Base-by-base conservation (phyloP, 768 basidiomycete species). In the Steccherinum ochraceum region DNA sequence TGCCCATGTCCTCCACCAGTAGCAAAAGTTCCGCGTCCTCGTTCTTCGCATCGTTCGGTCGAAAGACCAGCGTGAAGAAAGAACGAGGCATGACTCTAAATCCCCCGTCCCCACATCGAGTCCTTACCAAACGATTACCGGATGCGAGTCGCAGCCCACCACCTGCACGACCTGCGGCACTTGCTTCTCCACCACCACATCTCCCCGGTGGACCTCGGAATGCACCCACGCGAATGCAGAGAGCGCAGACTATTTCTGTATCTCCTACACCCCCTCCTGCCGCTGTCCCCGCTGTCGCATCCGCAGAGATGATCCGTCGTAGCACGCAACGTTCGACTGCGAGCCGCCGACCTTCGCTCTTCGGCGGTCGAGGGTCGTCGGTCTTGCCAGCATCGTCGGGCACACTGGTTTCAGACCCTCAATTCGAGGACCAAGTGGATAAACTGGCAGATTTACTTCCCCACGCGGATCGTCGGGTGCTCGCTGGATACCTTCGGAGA, bases 121-220 rank as follows among this genome's bases (percentile, higher is more conserved):
- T 64, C 3, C 63, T 76, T 4, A 65, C 65, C 13, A 78, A 69
- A 56, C 67, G 59, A 66, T 70, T 0, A 68, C 72, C 1, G 56
- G 62, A 40, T 56, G 57, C 13, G 62, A 66, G 12, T 60, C 64
- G 41, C 60, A 67, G 57, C 23, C 56, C 62, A 11, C 21, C 50
- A 64, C 72, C 50, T 40, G 69, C 48, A 63, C 55, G 46, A 46
- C 62, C 41, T 10, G n/a, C 18, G 10, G 7, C 5, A 43, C 18
- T 18, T 5, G 41, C 21, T 19, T 5, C 21, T n/a, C 21, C 41
- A 43, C 41, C 72, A 10, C 85, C 84, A 10, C 70, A 76, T 2
- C 76, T 86, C 2, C 86, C 84, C 1, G 85, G 87, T 39, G 88
- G 88, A 4, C 87, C 88, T 10, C 80, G 88, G 18, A 84, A 86